These are phyloP conservation scores for Heliamphora pulchella DNA, from an alignment of 179 eudicot genomes.

Conservation along the genomic window DNA sequence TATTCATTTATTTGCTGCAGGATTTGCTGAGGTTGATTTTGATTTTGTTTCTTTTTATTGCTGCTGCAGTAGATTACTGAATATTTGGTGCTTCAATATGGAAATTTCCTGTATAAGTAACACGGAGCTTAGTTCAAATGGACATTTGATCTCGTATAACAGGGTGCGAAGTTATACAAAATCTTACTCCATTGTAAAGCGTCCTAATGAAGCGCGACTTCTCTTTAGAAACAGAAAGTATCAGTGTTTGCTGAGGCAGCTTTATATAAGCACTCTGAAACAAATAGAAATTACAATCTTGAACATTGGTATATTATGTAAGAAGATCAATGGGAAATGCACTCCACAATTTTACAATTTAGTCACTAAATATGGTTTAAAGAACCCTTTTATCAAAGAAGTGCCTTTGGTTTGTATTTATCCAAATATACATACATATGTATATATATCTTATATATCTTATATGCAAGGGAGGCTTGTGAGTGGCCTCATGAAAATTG, in stretches of 20 bases:
- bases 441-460: too few relatives aligned
- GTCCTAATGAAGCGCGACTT: constrained; percentile 6
- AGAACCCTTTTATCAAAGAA: too few relatives aligned
- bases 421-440: too few relatives aligned
- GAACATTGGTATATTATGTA: neutral
- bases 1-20: neutral
- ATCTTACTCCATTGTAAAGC: constrained; percentile 4
- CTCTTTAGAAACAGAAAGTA: neutral
- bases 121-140: neutral
- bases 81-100: neutral
- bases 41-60: neutral
- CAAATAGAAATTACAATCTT: neutral
- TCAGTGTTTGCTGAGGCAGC: constrained; percentile 4
- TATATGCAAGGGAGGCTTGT: too few relatives aligned
- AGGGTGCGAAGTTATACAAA: neutral
- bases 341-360: too few relatives aligned
- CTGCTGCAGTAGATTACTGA: neutral
- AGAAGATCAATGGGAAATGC: too few relatives aligned
- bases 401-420: too few relatives aligned
- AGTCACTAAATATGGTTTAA: too few relatives aligned
- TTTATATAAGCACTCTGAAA: constrained; percentile 9
- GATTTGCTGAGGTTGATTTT: neutral
- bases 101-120: neutral
- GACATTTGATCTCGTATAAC: neutral
- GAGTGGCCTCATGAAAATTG: too few relatives aligned